These are phyloP conservation scores for Solanum gandarillasii DNA, from an alignment of 257 asterid genomes.

Conservation along the genomic window DNA sequence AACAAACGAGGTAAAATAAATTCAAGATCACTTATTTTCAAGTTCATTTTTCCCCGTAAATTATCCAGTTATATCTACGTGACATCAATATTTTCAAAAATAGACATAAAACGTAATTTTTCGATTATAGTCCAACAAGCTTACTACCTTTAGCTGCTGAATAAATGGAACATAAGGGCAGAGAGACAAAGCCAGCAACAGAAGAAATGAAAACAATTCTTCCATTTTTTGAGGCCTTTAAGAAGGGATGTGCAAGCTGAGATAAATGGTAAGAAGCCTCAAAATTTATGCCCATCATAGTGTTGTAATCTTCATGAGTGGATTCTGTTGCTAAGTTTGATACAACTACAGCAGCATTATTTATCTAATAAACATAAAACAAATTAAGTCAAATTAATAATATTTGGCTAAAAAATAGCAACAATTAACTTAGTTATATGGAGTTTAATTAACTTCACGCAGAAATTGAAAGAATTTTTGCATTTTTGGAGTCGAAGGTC, in stretches of 20 bases:
- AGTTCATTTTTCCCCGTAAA: accelerated
- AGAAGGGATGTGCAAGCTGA: slow-evolving; percentile 19
- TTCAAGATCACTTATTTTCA: background rate
- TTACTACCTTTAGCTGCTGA: slow-evolving; percentile 18
- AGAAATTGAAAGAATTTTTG: background rate
- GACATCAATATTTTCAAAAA: too few relatives aligned
- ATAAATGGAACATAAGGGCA: slow-evolving; percentile 9
- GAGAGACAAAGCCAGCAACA: slow-evolving; percentile 6
- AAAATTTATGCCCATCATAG: slow-evolving; percentile 8
- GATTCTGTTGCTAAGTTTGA: slow-evolving; percentile 5
- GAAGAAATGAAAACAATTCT: slow-evolving; percentile 23
- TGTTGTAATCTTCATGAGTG: slow-evolving; percentile 8
- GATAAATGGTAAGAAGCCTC: slow-evolving; percentile 18
- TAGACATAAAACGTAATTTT: background rate
- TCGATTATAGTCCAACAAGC: background rate
- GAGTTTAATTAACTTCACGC: too few relatives aligned
- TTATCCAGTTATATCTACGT: background rate
- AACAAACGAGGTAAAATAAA: background rate
- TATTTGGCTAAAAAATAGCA: too few relatives aligned
- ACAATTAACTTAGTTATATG: too few relatives aligned
- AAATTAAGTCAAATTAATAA: background rate
- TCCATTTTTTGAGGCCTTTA: slow-evolving; percentile 15
- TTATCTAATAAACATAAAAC: slow-evolving; percentile 1
- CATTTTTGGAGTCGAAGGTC: background rate
- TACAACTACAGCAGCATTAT: slow-evolving; percentile 12